These are phyloP conservation scores for Euphrasia confusa DNA, from an alignment of 257 asterid species.

Conservation along the genomic window DNA sequence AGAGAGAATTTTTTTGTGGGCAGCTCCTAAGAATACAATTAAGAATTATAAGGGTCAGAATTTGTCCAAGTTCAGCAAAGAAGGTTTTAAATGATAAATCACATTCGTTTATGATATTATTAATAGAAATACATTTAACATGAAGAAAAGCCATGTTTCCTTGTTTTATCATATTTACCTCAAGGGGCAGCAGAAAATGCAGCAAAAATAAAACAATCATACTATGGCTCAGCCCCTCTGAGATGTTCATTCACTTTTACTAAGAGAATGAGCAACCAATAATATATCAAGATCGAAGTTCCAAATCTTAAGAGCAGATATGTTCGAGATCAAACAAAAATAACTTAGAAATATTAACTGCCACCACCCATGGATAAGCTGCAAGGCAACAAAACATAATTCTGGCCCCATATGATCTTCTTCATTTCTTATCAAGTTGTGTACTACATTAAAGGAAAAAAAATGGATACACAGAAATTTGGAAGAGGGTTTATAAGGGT, in stretches of 20 bases:
- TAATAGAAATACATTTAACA: slow-evolving; percentile 17
- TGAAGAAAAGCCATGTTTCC: slow-evolving; percentile 4
- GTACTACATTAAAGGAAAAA: not conserved
- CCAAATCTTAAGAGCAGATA: not conserved
- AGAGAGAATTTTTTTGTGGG: slow-evolving; percentile 45
- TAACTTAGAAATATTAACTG: slow-evolving; percentile 4
- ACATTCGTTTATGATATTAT: slow-evolving; percentile 15
- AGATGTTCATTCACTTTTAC: slow-evolving; percentile 19
- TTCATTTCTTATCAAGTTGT: slow-evolving; percentile 9
- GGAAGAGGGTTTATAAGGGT: slow-evolving; percentile 5
- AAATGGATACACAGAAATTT: not conserved
- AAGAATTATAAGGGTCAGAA: slow-evolving; percentile 19
- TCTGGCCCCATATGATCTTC: slow-evolving; percentile 9
- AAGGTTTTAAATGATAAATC: slow-evolving; percentile 22
- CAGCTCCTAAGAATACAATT: slow-evolving; percentile 46
- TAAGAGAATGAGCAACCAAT: slow-evolving; percentile 17
- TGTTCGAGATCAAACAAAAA: slow-evolving; percentile 10
- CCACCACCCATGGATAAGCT: slow-evolving; percentile 16
- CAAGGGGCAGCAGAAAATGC: slow-evolving; percentile 8
- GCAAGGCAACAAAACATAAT: not conserved
- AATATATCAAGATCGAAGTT: slow-evolving; percentile 5
- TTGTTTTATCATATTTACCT: slow-evolving; percentile 18
- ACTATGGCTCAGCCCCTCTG: slow-evolving; percentile 7
- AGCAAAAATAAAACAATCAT: slow-evolving; percentile 2
- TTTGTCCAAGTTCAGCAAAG: slow-evolving; percentile 10